Conservation (phyloP, 176 grass and related monocot species). For the Cenchrus purpureus region DNA sequence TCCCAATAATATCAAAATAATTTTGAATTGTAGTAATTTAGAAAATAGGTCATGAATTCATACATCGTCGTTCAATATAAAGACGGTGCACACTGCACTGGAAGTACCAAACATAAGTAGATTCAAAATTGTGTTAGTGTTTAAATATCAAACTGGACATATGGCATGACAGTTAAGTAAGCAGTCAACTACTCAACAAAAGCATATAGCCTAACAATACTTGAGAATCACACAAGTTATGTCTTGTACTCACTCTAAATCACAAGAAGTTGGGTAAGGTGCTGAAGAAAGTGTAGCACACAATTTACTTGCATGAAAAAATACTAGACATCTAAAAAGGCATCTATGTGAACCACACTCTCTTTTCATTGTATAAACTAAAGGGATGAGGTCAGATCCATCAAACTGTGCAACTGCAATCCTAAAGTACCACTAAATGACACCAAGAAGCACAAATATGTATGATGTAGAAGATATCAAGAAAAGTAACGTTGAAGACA, state of each 20-base stretch:
- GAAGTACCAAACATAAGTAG: not conserved
- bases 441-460: not conserved
- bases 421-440: not conserved
- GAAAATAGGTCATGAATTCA: not conserved
- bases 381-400: not conserved
- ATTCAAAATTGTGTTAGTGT: not conserved
- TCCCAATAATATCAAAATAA: not conserved
- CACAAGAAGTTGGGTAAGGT: not conserved
- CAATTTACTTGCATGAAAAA: not conserved
- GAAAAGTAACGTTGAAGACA: slow-evolving; percentile 14
- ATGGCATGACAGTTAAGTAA: not conserved
- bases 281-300: not conserved
- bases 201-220: not conserved
- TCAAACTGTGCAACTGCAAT: not conserved
- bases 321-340: not conserved
- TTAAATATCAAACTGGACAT: not conserved
- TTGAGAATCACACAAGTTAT: too few species aligned
- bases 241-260: not conserved
- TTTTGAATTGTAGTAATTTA: not conserved
- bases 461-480: not conserved
- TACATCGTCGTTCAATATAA: not conserved
- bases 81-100: not conserved
- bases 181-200: not conserved
- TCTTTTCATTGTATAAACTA: not conserved
- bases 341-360: not conserved